These are phyloP conservation scores for Cladosporium oxysporum DNA, from an alignment of 2,329 filamentous ascomycete species.

Conservation along the genomic window DNA sequence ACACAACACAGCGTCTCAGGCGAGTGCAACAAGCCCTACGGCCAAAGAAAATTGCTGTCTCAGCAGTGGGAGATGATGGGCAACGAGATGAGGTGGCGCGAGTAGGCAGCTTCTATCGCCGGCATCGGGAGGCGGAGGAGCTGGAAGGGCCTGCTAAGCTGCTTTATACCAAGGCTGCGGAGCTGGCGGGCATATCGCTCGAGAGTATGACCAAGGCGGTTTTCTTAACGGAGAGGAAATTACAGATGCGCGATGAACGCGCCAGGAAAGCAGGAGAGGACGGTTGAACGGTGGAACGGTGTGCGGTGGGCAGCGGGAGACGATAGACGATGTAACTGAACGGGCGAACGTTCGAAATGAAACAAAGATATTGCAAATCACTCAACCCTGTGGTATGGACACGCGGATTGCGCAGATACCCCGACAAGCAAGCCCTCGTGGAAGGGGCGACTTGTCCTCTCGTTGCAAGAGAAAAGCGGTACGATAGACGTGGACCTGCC, in stretches of 20 bases:
- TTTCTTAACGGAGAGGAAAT: constrained; percentile 49
- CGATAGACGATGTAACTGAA: neutral
- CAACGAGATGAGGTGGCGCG: constrained; percentile 37
- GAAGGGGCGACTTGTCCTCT: neutral
- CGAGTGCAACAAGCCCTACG: constrained; percentile 47
- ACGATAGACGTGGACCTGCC: neutral
- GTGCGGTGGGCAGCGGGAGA: neutral
- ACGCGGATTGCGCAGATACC: neutral
- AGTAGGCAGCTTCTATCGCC: constrained; percentile 53
- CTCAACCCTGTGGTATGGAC: neutral
- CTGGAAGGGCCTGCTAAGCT: constrained; percentile 44
- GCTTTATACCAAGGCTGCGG: constrained; percentile 56
- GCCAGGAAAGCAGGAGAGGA: constrained; percentile 28
- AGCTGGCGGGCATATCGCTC: constrained; percentile 52
- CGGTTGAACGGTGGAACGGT: neutral
- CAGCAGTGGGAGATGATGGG: constrained; percentile 32
- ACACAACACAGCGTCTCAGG: constrained; percentile 39
- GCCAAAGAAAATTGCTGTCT: constrained; percentile 39
- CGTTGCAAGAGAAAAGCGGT: neutral
- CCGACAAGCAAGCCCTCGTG: neutral
- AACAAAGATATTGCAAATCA: neutral
- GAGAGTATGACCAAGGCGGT: constrained; percentile 54
- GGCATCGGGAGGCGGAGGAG: constrained; percentile 51
- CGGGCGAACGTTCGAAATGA: neutral
- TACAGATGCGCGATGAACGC: constrained; percentile 43